These are phyloP conservation scores for Exutisphaerella laricina DNA, from an alignment of 2,329 filamentous ascomycete species.

Conservation along the genomic window DNA sequence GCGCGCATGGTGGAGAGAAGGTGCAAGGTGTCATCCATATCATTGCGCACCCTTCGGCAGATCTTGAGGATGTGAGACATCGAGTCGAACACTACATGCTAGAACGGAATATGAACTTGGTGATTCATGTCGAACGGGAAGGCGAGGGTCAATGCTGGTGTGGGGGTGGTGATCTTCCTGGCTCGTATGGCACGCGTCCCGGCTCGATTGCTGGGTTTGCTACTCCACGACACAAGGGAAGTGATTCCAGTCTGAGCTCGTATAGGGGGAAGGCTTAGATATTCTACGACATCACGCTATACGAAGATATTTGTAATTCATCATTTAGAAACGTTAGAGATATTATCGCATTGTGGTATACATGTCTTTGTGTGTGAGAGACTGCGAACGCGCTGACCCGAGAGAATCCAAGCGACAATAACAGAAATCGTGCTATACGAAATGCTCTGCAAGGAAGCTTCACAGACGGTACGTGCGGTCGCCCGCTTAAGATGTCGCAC, in stretches of 20 bases:
- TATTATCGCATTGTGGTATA: too few species aligned
- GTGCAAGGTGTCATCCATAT: slow-evolving; percentile 84
- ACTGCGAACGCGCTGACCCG: too few species aligned
- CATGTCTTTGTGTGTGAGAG: too few species aligned
- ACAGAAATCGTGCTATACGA: too few species aligned
- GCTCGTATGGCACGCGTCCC: not conserved
- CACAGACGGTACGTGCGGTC: too few species aligned
- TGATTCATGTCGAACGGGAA: slow-evolving; percentile 83
- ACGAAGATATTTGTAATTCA: not conserved
- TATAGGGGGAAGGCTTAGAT: slow-evolving; percentile 1
- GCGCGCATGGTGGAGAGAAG: slow-evolving; percentile 32
- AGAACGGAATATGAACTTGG: slow-evolving; percentile 68
- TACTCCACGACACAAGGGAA: slow-evolving; percentile 2
- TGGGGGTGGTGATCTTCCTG: slow-evolving; percentile 35
- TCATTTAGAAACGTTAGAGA: too few species aligned
- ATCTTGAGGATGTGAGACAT: slow-evolving; percentile 76
- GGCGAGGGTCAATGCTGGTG: slow-evolving; percentile 65
- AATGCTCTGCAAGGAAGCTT: too few species aligned
- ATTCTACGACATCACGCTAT: not conserved
- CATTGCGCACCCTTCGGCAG: slow-evolving; percentile 63
- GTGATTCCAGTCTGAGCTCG: slow-evolving; percentile 3
- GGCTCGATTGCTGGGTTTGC: not conserved
- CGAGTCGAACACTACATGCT: slow-evolving; percentile 67
- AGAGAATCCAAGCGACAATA: too few species aligned
- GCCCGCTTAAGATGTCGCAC: too few species aligned